Evolutionary conservation across 2,329 filamentous ascomycete genomes (phyloP), one percentile per base, ranked within the genome.

Genomic region (Apiospora malaysiana): DNA sequence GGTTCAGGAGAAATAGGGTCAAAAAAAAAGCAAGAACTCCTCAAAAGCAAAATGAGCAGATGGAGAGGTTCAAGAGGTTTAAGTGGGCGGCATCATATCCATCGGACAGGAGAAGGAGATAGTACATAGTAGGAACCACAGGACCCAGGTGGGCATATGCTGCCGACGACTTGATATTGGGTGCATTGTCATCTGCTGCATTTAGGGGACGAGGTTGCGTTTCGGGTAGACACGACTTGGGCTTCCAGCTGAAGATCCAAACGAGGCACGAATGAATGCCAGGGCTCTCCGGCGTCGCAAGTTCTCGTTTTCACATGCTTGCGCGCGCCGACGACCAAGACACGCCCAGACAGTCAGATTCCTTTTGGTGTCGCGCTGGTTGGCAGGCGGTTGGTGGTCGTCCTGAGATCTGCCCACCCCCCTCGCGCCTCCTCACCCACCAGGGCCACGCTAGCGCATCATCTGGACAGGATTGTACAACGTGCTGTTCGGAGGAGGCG

Each of bases 281-380:
- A 59, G 27, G 32, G 42, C 42, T 45, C 56, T 8, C 9, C 27
- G 32, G 56, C n/a, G 32, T 63, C 56, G 9, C 56, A n/a, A 63
- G n/a, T n/a, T 18, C 56, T 63, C 56, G 56, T 40, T 40, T 63
- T 63, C 56, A 63, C 56, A 63, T 63, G 56, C 32, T 63, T 40
- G 40, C 14, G 12, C 56, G 8, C 32, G 32, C 56, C 56, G 27
- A 63, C 56, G 10, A 40, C 32, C 56, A 63, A 63, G 56, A 63
- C 56, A 63, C 27, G 27, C 32, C 56, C 56, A 59, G 27, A 21
- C 51, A 37, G 51, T 16, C 25, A 37, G 51, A 37, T 37, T 59
- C 27, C 51, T 59, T 59, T 59, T 59, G 27, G 51, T 59, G 51
- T 63, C 37, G 56, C 18, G 32, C 4, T 63, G 56, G 51, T 21